Evolutionary conservation across 768 basidiomycete genomes (phyloP).

Genomic region (Xerocomellus chrysenteron): DNA sequence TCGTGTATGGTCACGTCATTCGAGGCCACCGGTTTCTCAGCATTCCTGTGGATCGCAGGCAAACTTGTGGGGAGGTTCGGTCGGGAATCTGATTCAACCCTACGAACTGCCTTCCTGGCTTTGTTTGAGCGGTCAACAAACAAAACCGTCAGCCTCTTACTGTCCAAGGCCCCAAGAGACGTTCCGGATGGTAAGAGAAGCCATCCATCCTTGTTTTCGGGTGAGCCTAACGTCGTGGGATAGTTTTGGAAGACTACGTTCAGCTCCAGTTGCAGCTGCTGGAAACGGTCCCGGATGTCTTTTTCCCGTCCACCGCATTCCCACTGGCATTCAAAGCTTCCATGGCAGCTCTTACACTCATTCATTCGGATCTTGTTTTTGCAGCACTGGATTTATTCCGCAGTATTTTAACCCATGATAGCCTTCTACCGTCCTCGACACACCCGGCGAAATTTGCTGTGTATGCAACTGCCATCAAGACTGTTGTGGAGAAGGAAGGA

Average conservation of each 20-base stretch:
- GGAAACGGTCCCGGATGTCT: slow-evolving; percentile 66
- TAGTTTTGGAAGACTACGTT: slow-evolving; percentile 94
- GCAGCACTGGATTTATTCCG: slow-evolving; percentile 81
- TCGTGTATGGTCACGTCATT: slow-evolving; percentile 77
- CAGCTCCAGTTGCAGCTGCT: slow-evolving; percentile 74
- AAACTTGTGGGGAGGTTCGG: slow-evolving; percentile 83
- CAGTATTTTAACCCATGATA: slow-evolving; percentile 72
- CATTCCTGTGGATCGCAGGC: slow-evolving; percentile 92
- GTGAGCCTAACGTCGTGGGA: slow-evolving; percentile 1
- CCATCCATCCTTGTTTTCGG: not conserved
- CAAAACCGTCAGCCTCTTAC: slow-evolving; percentile 66
- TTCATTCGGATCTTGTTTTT: slow-evolving; percentile 80
- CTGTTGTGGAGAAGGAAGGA: slow-evolving; percentile 68
- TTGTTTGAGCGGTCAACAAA: slow-evolving; percentile 76
- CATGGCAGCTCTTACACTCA: slow-evolving; percentile 77
- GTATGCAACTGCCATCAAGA: slow-evolving; percentile 62
- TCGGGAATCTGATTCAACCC: slow-evolving; percentile 51
- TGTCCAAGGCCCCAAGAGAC: slow-evolving; percentile 63
- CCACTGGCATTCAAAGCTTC: slow-evolving; percentile 73
- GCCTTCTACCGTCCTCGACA: slow-evolving; percentile 48
- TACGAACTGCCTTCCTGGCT: slow-evolving; percentile 58
- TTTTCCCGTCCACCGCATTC: slow-evolving; percentile 78
- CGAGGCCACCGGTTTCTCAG: slow-evolving; percentile 75
- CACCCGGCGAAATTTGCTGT: slow-evolving; percentile 58
- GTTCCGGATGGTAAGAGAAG: slow-evolving; percentile 85